A percentile compares a stretch with the other conserved stretches of the same genome.
Evolutionary conservation across 768 basidiomycete genomes (phyloP).

Genomic region (Phanerodontia chrysosporium): DNA sequence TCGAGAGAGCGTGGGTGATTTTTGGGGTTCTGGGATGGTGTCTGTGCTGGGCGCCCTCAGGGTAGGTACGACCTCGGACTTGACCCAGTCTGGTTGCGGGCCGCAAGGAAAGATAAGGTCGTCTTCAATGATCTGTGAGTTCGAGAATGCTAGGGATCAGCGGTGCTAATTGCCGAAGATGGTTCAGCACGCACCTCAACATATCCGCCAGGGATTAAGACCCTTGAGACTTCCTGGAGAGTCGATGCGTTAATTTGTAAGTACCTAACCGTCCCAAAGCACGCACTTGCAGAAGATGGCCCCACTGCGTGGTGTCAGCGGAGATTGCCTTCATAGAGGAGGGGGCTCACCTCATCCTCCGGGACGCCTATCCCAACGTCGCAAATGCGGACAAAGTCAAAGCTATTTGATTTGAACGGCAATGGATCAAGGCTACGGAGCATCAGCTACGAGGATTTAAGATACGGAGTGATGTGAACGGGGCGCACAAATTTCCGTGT

Average conservation of each 20-base stretch:
- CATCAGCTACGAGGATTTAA: constrained; percentile 6
- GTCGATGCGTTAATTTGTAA: constrained; percentile 10
- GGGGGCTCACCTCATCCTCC: constrained; percentile 53
- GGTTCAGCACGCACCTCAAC: constrained; percentile 48
- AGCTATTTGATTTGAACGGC: constrained; percentile 52
- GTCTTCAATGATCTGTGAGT: constrained; percentile 61
- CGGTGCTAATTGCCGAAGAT: background rate
- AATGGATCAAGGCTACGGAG: constrained; percentile 54
- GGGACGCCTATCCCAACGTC: constrained; percentile 66
- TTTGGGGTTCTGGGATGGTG: background rate
- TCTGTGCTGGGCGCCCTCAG: background rate
- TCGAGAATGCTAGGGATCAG: background rate
- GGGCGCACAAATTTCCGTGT: constrained; percentile 59
- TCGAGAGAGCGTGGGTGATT: background rate
- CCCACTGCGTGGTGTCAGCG: constrained; percentile 43
- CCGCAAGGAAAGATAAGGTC: constrained; percentile 65
- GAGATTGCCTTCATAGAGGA: background rate
- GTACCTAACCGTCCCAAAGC: constrained; percentile 3
- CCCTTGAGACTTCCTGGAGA: constrained; percentile 58
- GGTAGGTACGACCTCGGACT: background rate
- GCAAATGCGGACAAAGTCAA: constrained; percentile 64
- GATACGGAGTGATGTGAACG: background rate
- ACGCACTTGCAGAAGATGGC: constrained; percentile 56
- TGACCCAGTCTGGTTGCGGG: background rate
- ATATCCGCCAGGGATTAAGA: constrained; percentile 57